Percentiles rank a stretch among this genome's conserved stretches.
phyloP scores from a whole-genome alignment of 1,284 basidiomycete species.

The Trichosporon asahii region DNA sequence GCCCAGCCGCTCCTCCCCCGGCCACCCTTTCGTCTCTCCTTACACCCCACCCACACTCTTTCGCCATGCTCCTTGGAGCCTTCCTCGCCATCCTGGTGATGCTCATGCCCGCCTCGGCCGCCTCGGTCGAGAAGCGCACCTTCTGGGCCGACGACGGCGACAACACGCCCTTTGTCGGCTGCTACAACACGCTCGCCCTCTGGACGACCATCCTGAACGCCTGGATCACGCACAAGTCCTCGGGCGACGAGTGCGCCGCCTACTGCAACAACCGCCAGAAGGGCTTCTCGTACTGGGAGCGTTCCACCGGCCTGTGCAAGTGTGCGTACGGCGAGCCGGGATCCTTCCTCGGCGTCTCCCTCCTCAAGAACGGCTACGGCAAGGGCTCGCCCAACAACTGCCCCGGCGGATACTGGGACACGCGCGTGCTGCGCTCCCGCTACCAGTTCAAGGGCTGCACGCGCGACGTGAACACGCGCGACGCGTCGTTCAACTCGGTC shows the following conservation, averaged over 20 bases:
- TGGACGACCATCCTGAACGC: neutral
- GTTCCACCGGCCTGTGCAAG: neutral
- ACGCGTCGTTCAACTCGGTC: neutral
- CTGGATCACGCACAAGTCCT: neutral
- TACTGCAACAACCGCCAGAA: neutral
- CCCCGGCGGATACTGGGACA: conserved; percentile 3
- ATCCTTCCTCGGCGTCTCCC: neutral
- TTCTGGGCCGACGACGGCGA: conserved; percentile 7
- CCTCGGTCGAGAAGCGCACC: neutral
- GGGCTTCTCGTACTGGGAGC: neutral
- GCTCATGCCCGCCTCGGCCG: neutral
- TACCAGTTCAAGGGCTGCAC: conserved; percentile 5
- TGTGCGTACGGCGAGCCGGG: neutral
- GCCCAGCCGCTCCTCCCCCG: neutral
- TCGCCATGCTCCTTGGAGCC: neutral
- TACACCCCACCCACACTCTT: neutral
- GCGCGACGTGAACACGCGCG: neutral
- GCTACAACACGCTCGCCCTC: neutral
- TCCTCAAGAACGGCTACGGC: conserved; percentile 1
- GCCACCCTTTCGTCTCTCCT: neutral
- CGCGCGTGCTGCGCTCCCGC: neutral
- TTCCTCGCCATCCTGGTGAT: neutral
- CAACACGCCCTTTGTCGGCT: neutral
- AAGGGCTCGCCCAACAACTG: neutral
- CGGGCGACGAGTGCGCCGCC: neutral